Percentiles rank a stretch among this genome's conserved stretches.
These are phyloP conservation scores for Plasmodium ovale DNA, from an alignment of 169 alveolate genomes.

Conservation along the genomic window DNA sequence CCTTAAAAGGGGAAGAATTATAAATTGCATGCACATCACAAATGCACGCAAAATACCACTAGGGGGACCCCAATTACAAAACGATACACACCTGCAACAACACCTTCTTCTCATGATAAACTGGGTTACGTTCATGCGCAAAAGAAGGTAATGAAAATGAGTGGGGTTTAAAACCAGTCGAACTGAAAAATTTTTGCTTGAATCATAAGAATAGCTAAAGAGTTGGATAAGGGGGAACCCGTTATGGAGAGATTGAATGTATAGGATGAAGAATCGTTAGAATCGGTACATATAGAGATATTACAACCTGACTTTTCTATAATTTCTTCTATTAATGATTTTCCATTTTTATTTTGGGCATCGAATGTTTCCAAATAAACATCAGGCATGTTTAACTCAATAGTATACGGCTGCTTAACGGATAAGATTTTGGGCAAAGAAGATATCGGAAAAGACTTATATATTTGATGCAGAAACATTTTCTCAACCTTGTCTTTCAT, in stretches of 20 bases:
- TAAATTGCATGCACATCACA: too few relatives aligned
- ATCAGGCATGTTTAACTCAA: constrained; percentile 73
- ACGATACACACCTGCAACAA: too few relatives aligned
- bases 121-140: too few relatives aligned
- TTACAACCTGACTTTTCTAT: constrained; percentile 68
- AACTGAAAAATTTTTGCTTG: constrained; percentile 71
- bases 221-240: constrained; percentile 65
- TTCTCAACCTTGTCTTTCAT: constrained; percentile 46
- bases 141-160: background rate
- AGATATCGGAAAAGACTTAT: constrained; percentile 55
- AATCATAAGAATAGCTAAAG: constrained; percentile 68
- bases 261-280: constrained; percentile 68
- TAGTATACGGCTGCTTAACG: constrained; percentile 67
- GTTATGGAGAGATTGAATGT: constrained; percentile 67
- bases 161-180: constrained; percentile 46
- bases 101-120: too few relatives aligned
- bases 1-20: too few relatives aligned
- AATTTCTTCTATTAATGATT: constrained; percentile 64
- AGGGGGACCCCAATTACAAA: too few relatives aligned
- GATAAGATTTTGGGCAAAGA: constrained; percentile 63
- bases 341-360: constrained; percentile 73
- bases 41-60: too few relatives aligned
- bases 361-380: constrained; percentile 67
- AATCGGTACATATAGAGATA: constrained; percentile 68
- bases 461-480: constrained; percentile 33